Base-by-base conservation (phyloP, 139 green algal species). In the Pedinophyceae sp. region DNA sequence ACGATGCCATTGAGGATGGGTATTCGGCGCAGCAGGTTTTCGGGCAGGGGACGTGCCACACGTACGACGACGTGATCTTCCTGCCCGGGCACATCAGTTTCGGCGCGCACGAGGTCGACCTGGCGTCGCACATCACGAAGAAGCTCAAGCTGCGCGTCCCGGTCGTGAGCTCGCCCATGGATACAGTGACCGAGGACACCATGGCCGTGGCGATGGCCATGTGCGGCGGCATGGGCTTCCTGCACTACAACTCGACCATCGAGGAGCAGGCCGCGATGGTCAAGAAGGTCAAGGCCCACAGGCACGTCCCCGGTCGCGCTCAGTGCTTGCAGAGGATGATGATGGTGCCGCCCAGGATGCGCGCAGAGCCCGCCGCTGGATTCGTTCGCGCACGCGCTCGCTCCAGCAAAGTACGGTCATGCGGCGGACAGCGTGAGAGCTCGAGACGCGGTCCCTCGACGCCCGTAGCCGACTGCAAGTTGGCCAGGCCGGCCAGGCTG, bases 31-130 rank as follows among this genome's bases (percentile, higher is more conserved):
- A 46, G 6, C 61, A 80, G 61, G 55, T 94, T 20, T 91, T 93
- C 58, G 62, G 66, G n/a, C 71, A 89, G 64, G 88, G 91, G 24
- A 60, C 81, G 2, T 89, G 71, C 38, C 96, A 95, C 76, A 97
- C 92, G 0, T 99, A 99, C 52, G 92, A 99, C 50, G 92, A 99
- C 59, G 73, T 96, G 20, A 99, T 99, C 52, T 88, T 99, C 58
- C 84, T 94, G 54, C 92, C 92, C 13, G 87, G 92, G 13, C 79
- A 94, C 68, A 99, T 99, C 54, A 58, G 83, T 73, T 99, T 99
- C 68, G 74, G 67, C 0, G 87, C 87, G 2, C 68, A 97, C 61
- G 70, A 97, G 74, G 87, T 97, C 0, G 80, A 88, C 61, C 67
- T 98, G 34, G 68, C 59, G 5, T 78, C 71, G 16, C 62, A 87